Evolutionary conservation across 768 basidiomycete species (phyloP).

Genomic region (Trametes punicea): DNA sequence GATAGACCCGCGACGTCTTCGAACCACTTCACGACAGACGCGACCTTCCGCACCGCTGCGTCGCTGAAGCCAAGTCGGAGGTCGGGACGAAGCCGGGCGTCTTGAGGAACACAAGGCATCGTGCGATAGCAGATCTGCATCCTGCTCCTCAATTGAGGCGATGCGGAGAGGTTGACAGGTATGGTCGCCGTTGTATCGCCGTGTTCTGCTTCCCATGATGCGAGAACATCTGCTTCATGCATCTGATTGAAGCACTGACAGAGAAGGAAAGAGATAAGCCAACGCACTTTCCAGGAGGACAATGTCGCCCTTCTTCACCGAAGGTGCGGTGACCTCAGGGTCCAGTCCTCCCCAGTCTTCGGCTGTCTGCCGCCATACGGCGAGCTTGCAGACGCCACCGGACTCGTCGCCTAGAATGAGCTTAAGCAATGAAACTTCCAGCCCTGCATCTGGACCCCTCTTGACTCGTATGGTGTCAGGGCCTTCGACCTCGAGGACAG

Average conservation of each 20-base stretch:
- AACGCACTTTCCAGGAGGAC: conserved; percentile 64
- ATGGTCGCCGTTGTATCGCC: conserved; percentile 17
- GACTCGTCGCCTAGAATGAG: conserved; percentile 74
- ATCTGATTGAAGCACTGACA: background rate
- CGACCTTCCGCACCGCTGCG: conserved; percentile 63
- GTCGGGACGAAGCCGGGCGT: conserved; percentile 65
- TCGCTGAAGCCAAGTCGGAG: conserved; percentile 69
- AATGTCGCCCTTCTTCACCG: conserved; percentile 67
- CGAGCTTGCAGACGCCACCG: conserved; percentile 64
- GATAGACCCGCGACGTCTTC: conserved; percentile 64
- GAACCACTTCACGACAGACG: conserved; percentile 66
- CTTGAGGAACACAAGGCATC: conserved; percentile 60
- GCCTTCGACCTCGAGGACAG: conserved; percentile 72
- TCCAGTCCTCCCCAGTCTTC: conserved; percentile 62
- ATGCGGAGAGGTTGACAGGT: conserved; percentile 58
- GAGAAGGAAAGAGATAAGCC: conserved; percentile 7
- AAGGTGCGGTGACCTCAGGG: conserved; percentile 27
- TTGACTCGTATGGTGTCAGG: conserved; percentile 67
- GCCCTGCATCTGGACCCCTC: conserved; percentile 67
- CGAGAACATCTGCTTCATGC: conserved; percentile 46
- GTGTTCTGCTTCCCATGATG: conserved; percentile 38
- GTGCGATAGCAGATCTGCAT: conserved; percentile 76
- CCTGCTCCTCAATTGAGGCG: conserved; percentile 59
- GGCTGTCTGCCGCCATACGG: conserved; percentile 76
- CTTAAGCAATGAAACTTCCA: conserved; percentile 63